Evolutionary conservation across 2,329 filamentous ascomycete species (phyloP), one percentile per base, ranked within the genome.

Genomic region (Aspergillus cejpii): DNA sequence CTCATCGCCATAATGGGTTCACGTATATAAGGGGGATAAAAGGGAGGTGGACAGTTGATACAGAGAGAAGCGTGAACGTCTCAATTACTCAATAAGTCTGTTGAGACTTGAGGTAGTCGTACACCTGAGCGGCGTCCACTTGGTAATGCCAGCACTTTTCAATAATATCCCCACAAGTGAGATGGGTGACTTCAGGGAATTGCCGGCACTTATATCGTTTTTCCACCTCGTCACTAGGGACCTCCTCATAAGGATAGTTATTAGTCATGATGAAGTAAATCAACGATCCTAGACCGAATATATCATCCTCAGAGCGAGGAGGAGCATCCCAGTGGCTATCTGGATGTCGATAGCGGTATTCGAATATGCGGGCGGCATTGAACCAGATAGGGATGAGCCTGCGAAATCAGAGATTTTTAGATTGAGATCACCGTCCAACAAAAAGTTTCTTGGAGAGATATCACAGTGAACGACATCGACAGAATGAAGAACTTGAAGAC

Each of bases 401-500:
- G 48, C 51, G 27, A 53, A 51, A 31, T 50, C 41, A 49, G 60
- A 61, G 42, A 72, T 66, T 42, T 59, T 57, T 44, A 70, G 55
- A 46, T 64, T 48, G 15, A 70, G 55, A 40, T 54, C 37, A 17
- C 53, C 49, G 48, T 69, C 63, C 14, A 71, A 48, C 0, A 70
- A 54, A 41, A 70, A 64, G 48, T 71, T 69, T 39, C 59, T 62
- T 2, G 67, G 65, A 49, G 63, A 61, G 23, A 71, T 53, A 49
- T 72, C 66, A 52, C 60, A 67, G 48, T 72, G 68, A 48, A 71
- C 61, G 11, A 70, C 58, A n/a, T 55, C 50, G 45, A 58, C 57
- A 8, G 49, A 56, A 57, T 72, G 69, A 23, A 71, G 44, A 34
- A 64, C 53, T 36, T 51, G 49, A 21, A 71, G 44, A 7, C 58